Evolutionary conservation across 495 filamentous ascomycete genomes (phyloP).

Genomic region (Pyrenula aspistea): DNA sequence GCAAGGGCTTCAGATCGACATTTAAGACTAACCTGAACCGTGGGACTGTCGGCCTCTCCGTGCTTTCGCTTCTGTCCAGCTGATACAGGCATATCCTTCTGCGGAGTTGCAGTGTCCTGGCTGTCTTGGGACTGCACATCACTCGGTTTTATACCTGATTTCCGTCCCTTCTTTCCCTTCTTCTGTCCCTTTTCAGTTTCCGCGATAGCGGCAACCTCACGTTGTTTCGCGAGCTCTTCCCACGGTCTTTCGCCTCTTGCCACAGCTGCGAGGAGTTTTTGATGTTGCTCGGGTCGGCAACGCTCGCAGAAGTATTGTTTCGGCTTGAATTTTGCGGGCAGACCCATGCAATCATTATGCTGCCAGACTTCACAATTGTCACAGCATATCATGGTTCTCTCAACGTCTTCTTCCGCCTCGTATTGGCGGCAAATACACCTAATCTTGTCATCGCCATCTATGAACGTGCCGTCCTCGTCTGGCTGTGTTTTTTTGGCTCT

Average conservation of each 20-base stretch:
- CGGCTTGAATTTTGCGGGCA: conserved; percentile 62
- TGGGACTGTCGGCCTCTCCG: neutral
- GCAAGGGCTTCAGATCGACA: no score
- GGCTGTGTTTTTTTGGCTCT: conserved; percentile 54
- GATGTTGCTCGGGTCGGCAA: conserved; percentile 75
- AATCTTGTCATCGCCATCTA: conserved; percentile 44
- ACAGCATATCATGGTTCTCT: conserved; percentile 80
- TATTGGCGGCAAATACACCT: conserved; percentile 87
- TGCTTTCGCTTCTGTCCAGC: conserved; percentile 1
- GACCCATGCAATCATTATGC: conserved; percentile 89
- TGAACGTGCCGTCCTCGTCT: conserved; percentile 32
- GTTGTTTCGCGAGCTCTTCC: conserved; percentile 51
- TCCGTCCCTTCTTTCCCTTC: conserved; percentile 34
- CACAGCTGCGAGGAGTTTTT: conserved; percentile 59
- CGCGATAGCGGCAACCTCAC: conserved; percentile 38
- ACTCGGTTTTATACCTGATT: conserved; percentile 21
- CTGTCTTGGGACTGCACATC: conserved; percentile 18
- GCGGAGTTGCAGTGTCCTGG: conserved; percentile 18
- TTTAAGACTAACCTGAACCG: neutral
- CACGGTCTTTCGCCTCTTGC: conserved; percentile 71
- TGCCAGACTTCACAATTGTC: conserved; percentile 90
- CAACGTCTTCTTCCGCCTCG: conserved; percentile 70
- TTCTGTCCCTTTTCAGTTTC: conserved; percentile 30
- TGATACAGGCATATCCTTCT: conserved; percentile 3
- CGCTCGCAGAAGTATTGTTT: conserved; percentile 81